A percentile compares a stretch with the other conserved stretches of the same genome.
These are phyloP conservation scores for Discostella stelligeroides DNA, from an alignment of 108 stramenopile genomes.

Conservation along the genomic window DNA sequence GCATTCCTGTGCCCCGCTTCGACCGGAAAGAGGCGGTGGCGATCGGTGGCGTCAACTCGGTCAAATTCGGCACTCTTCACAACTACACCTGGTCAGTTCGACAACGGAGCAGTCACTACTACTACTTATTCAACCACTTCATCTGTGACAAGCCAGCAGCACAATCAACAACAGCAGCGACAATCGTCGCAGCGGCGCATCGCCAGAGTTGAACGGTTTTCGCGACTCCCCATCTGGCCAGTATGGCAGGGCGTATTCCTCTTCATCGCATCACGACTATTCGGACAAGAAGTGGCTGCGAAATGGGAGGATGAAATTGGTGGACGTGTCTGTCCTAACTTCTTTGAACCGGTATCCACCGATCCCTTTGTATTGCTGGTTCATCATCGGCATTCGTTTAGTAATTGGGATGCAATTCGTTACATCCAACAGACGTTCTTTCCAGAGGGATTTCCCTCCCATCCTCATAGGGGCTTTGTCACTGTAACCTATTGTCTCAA, in stretches of 20 bases:
- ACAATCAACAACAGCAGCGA: too few species aligned
- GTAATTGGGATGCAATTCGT: slow-evolving; percentile 68
- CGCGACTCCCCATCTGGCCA: slow-evolving; percentile 84
- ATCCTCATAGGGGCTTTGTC: slow-evolving; percentile 87
- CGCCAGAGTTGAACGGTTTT: slow-evolving; percentile 54
- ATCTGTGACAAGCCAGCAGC: too few species aligned
- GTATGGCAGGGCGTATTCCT: slow-evolving; percentile 72
- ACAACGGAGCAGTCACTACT: too few species aligned
- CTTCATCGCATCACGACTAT: slow-evolving; percentile 57
- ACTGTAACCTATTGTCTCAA: slow-evolving; percentile 79
- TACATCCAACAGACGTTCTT: slow-evolving; percentile 62
- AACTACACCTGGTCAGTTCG: too few species aligned
- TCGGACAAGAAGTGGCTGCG: slow-evolving; percentile 55
- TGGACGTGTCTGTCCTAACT: slow-evolving; percentile 83
- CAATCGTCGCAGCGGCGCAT: slow-evolving; percentile 24
- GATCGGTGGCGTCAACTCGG: too few species aligned
- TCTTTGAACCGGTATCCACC: slow-evolving; percentile 52
- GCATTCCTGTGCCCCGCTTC: too few species aligned
- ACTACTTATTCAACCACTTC: too few species aligned
- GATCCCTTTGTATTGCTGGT: slow-evolving; percentile 85
- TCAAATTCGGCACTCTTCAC: too few species aligned
- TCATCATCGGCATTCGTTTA: slow-evolving; percentile 85
- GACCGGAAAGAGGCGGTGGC: too few species aligned
- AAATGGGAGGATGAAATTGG: slow-evolving; percentile 62
- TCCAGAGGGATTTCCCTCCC: slow-evolving; percentile 88